Percentiles rank a stretch among this genome's conserved stretches.
These are phyloP conservation scores for barrel medic (Medicago truncatula) DNA, from an alignment of 306 rosid species.

Conservation along the genomic window MtrunA17r5.0-ANR NC_053044.1:56177501-56178000, in stretches of 20 bases:
- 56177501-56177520: neutral
- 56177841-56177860: constrained; percentile 1
- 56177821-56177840: constrained; percentile 4
- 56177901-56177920: constrained; percentile 88
- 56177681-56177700: constrained; percentile 97
- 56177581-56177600: constrained; percentile 27
- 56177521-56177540: constrained; percentile 13
- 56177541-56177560: constrained; percentile 19
- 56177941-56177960: constrained; percentile 34
- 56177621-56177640: constrained; percentile 74
- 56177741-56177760: constrained; percentile 82
- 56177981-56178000: neutral
- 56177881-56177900: constrained; percentile 76
- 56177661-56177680: constrained; percentile 97
- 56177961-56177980: constrained; percentile 14
- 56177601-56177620: constrained; percentile 65
- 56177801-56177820: constrained; percentile 54
- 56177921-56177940: constrained; percentile 94
- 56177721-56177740: constrained; percentile 91
- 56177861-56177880: constrained; percentile 48
- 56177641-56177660: constrained; percentile 91
- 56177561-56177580: constrained; percentile 8
- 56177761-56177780: constrained; percentile 73
- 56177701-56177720: constrained; percentile 94
- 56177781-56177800: constrained; percentile 69